Evolutionary conservation across 352 stramenopile genomes (phyloP).

Genomic region (Globisporangium viniferum): DNA sequence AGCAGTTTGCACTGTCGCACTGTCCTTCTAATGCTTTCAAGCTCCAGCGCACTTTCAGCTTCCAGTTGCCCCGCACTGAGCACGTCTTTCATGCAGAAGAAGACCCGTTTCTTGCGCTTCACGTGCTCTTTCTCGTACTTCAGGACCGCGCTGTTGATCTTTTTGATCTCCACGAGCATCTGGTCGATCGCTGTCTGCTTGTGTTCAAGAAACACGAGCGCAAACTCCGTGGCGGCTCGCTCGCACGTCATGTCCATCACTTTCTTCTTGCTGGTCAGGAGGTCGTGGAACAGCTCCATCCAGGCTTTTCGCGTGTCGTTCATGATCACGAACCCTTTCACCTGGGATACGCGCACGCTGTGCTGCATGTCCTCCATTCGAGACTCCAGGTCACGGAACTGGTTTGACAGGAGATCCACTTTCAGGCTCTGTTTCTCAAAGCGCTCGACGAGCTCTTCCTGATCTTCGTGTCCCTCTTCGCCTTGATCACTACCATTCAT

Average conservation of each 20-base stretch:
- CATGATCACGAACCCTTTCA: slow-evolving; percentile 36
- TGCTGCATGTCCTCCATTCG: slow-evolving; percentile 32
- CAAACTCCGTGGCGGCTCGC: slow-evolving; percentile 18
- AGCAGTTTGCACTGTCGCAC: slow-evolving; percentile 19
- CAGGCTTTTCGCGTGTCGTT: slow-evolving; percentile 35
- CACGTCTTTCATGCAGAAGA: slow-evolving; percentile 32
- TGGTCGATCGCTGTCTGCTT: slow-evolving; percentile 1
- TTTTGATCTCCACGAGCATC: slow-evolving; percentile 18
- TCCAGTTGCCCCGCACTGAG: slow-evolving; percentile 16
- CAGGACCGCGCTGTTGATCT: slow-evolving; percentile 20
- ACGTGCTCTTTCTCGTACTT: slow-evolving; percentile 32
- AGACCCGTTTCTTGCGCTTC: slow-evolving; percentile 30
- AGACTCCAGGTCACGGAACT: slow-evolving; percentile 20
- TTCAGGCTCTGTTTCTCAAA: slow-evolving; percentile 25
- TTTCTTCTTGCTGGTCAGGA: slow-evolving; percentile 23
- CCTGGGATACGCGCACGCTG: slow-evolving; percentile 25
- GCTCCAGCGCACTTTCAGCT: slow-evolving; percentile 15
- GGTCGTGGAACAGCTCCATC: slow-evolving; percentile 25
- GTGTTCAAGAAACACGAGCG: slow-evolving; percentile 16
- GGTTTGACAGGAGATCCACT: slow-evolving; percentile 22
- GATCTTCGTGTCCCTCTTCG: background rate
- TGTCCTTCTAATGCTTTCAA: slow-evolving; percentile 16
- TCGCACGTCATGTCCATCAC: slow-evolving; percentile 10
- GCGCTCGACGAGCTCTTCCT: slow-evolving; percentile 13
- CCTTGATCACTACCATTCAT: background rate